Evolutionary conservation across 495 filamentous ascomycete species (phyloP).

Genomic region (Chaetomidium leptoderma): DNA sequence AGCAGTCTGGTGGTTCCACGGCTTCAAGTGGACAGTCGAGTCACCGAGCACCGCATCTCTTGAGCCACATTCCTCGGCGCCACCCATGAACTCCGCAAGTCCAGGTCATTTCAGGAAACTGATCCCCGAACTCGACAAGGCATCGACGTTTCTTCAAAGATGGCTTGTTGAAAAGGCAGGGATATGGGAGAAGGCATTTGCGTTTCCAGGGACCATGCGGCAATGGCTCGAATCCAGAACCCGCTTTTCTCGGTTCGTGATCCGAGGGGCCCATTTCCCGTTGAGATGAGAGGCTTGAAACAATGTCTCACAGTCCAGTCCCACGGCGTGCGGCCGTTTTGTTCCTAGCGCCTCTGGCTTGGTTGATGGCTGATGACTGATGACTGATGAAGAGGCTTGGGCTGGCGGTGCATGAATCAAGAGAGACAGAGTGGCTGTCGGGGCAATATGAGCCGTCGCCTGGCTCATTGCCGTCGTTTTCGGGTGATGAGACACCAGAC

Average conservation of each 20-base stretch:
- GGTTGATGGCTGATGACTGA: background rate
- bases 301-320: slow-evolving; percentile 4
- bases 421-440: too few relatives aligned
- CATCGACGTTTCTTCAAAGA: too few relatives aligned
- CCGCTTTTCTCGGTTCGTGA: slow-evolving; percentile 1
- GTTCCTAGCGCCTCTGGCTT: background rate
- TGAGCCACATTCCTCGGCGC: background rate
- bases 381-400: background rate
- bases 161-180: too few relatives aligned
- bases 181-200: too few relatives aligned
- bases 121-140: too few relatives aligned
- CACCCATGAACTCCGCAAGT: too few relatives aligned
- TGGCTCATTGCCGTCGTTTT: too few relatives aligned
- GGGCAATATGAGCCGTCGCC: too few relatives aligned
- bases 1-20: background rate
- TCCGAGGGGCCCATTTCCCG: slow-evolving; percentile 1
- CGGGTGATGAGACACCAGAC: too few relatives aligned
- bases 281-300: background rate
- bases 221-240: too few relatives aligned
- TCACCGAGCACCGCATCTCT: background rate
- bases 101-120: too few relatives aligned
- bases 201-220: too few relatives aligned
- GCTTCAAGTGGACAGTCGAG: background rate
- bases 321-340: slow-evolving; percentile 4
- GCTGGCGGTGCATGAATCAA: slow-evolving; percentile 1